Percentiles rank a stretch among this genome's conserved stretches.
These are phyloP conservation scores for Geranium incanum DNA, from an alignment of 441 rosid species.

Conservation along the genomic window DNA sequence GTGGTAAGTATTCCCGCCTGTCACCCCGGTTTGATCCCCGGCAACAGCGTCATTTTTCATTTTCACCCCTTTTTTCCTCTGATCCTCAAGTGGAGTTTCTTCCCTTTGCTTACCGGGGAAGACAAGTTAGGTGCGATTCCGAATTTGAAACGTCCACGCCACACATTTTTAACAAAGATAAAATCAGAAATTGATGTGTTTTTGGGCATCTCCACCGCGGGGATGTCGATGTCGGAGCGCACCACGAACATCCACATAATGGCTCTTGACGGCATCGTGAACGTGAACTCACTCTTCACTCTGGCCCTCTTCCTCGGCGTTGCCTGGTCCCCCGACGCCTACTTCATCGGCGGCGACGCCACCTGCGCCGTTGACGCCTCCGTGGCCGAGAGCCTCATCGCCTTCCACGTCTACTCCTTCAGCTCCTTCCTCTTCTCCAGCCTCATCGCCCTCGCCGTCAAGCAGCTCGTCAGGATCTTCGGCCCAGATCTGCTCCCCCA, in stretches of 20 bases:
- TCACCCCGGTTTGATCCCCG: slow-evolving; percentile 87
- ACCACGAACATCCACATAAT: slow-evolving; percentile 58
- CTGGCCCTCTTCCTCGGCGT: slow-evolving; percentile 74
- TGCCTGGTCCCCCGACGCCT: slow-evolving; percentile 47
- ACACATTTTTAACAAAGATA: not conserved
- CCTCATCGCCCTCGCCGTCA: slow-evolving; percentile 62
- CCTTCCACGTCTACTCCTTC: slow-evolving; percentile 81
- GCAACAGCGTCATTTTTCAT: no score
- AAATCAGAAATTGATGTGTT: not conserved
- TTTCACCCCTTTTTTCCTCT: no score
- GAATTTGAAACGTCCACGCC: not conserved
- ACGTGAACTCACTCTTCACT: slow-evolving; percentile 77
- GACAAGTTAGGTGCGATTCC: slow-evolving; percentile 4
- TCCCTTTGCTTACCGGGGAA: not conserved
- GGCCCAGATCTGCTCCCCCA: slow-evolving; percentile 16
- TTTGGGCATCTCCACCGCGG: no score
- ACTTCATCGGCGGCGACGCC: slow-evolving; percentile 23
- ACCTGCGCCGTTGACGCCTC: slow-evolving; percentile 34
- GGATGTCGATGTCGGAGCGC: slow-evolving; percentile 5
- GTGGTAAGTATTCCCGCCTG: slow-evolving; percentile 5
- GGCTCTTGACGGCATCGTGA: slow-evolving; percentile 68
- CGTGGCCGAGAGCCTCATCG: slow-evolving; percentile 42
- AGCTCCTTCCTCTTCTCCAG: slow-evolving; percentile 80
- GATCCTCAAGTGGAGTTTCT: no score
- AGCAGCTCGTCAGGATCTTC: slow-evolving; percentile 49